These are phyloP conservation scores for Paramecium octaurelia DNA, from an alignment of 73 alveolate species.

Conservation along the genomic window DNA sequence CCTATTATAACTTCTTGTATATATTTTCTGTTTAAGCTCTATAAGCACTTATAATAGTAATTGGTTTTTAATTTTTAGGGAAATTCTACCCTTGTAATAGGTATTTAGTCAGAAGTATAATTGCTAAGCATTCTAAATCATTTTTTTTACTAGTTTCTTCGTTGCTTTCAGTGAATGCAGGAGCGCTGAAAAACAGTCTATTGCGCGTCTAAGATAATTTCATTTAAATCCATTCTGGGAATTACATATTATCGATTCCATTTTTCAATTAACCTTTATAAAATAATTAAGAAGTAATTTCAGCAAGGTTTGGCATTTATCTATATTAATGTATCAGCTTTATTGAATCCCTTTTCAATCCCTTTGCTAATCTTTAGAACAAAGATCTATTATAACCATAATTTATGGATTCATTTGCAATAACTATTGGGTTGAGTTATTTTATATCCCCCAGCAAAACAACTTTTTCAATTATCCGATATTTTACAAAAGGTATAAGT, in stretches of 20 bases:
- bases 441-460: neutral
- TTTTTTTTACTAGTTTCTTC: slow-evolving; percentile 12
- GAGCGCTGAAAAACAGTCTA: neutral
- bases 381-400: neutral
- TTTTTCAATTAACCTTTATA: neutral
- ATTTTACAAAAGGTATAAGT: neutral
- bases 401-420: neutral
- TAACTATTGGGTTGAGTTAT: neutral
- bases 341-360: neutral
- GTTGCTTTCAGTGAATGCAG: neutral
- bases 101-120: neutral
- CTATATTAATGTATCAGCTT: neutral
- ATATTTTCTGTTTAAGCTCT: neutral
- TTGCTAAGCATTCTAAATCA: neutral
- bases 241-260: neutral
- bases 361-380: neutral
- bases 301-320: slow-evolving; percentile 7
- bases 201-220: neutral
- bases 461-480: neutral
- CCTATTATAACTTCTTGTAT: neutral
- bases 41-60: neutral
- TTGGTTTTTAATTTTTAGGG: neutral
- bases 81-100: neutral
- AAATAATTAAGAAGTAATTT: neutral
- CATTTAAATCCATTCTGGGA: neutral